A percentile compares a stretch with the other conserved stretches of the same genome.
Conservation (phyloP, 768 basidiomycete species). For the Agaricus bisporus region DNA sequence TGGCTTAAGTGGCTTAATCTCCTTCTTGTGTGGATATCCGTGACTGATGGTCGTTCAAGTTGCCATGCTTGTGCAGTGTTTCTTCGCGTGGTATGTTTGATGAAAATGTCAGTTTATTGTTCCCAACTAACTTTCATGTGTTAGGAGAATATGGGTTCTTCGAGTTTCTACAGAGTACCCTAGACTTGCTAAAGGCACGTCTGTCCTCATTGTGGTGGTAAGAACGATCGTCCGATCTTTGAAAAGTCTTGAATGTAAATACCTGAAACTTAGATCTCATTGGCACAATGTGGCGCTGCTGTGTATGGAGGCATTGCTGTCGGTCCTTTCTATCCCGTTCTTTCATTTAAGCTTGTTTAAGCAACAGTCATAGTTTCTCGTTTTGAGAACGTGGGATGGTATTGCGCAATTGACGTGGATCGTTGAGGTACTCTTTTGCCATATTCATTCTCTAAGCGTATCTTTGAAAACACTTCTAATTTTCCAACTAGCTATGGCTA, state of each 20-base stretch:
- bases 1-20: neutral
- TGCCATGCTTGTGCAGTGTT: constrained; percentile 8
- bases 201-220: constrained; percentile 8
- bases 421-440: constrained; percentile 2
- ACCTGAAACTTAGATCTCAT: neutral
- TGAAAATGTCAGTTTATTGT: neutral
- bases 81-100: constrained; percentile 9
- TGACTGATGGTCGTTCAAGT: neutral
- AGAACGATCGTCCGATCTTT: neutral
- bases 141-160: constrained; percentile 11
- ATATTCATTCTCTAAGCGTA: neutral
- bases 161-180: neutral
- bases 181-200: neutral
- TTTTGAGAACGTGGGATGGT: constrained; percentile 1
- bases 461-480: neutral
- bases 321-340: neutral
- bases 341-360: neutral
- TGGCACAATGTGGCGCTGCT: neutral
- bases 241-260: neutral
- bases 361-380: neutral
- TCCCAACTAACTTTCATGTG: neutral
- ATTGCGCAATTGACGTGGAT: neutral
- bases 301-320: constrained; percentile 5
- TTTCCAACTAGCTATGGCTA: constrained; percentile 6
- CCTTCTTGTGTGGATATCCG: neutral